A percentile compares a stretch with the other conserved stretches of the same genome.
Conservation (phyloP, 148 eudicot species). For the Fagopyrum esculentum region DNA sequence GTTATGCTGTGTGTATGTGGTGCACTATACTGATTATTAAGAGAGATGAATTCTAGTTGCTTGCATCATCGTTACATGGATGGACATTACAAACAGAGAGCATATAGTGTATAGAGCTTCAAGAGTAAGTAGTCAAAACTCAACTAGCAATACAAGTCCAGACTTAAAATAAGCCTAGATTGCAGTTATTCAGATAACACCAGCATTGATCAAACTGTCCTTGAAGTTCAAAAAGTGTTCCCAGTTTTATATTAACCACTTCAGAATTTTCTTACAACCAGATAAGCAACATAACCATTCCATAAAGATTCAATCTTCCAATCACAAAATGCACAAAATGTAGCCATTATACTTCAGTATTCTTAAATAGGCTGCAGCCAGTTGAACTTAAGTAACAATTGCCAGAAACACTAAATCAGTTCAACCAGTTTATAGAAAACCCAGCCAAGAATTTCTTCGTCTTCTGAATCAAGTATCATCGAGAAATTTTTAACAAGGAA, state of each 20-base stretch:
- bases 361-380: no score
- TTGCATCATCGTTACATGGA: background rate
- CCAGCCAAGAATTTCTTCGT: no score
- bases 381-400: no score
- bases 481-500: no score
- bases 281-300: background rate
- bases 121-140: background rate
- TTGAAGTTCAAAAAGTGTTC: background rate
- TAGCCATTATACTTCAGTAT: background rate
- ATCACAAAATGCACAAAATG: background rate
- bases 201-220: background rate
- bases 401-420: no score
- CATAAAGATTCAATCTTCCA: background rate
- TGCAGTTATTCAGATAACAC: background rate
- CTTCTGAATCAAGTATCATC: no score
- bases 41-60: background rate
- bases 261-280: background rate
- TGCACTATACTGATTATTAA: background rate
- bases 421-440: no score
- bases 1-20: background rate
- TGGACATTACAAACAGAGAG: background rate
- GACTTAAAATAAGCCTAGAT: background rate
- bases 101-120: background rate
- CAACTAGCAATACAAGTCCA: background rate
- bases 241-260: background rate